phyloP scores from a whole-genome alignment of 2,329 filamentous ascomycete genomes.

The Ophiocordyceps camponoti-rufipedis region DNA sequence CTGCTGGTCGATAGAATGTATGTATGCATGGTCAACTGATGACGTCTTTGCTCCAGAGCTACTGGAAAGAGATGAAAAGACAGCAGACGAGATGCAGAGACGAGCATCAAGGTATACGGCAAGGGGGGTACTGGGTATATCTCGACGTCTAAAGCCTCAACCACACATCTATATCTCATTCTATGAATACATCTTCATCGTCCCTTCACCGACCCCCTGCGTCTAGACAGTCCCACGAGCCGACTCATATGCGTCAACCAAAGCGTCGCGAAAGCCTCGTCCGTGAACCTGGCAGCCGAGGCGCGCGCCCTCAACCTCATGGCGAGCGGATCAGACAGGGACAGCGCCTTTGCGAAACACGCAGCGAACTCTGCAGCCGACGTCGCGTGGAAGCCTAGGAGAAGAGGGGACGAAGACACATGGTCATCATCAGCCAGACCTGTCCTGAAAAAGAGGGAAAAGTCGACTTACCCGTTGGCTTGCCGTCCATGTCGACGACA shows the following conservation, averaged over 20 bases:
- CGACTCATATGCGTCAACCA: conserved; percentile 63
- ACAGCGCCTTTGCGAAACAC: conserved; percentile 61
- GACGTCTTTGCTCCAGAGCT: background rate
- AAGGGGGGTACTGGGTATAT: conserved; percentile 14
- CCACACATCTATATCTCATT: background rate
- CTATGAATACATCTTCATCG: background rate
- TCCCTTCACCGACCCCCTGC: conserved; percentile 1
- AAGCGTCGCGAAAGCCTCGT: conserved; percentile 62
- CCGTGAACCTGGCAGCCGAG: conserved; percentile 72
- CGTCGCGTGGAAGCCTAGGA: conserved; percentile 63
- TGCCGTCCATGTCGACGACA: conserved; percentile 60
- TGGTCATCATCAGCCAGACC: too few species aligned
- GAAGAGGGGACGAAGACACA: too few species aligned
- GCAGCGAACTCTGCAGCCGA: conserved; percentile 63
- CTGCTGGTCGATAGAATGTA: too few species aligned
- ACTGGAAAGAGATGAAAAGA: background rate
- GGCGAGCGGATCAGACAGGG: conserved; percentile 50
- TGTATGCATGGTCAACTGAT: too few species aligned
- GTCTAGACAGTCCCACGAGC: conserved; percentile 34
- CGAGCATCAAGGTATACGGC: background rate
- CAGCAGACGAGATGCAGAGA: background rate
- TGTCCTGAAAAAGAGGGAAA: too few species aligned
- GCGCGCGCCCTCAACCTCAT: conserved; percentile 60
- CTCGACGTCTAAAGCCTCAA: conserved; percentile 15
- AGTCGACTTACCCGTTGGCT: conserved; percentile 47